Conservation (phyloP, 164 flowering plant genomes). For the Euptelea pleiosperma region DNA sequence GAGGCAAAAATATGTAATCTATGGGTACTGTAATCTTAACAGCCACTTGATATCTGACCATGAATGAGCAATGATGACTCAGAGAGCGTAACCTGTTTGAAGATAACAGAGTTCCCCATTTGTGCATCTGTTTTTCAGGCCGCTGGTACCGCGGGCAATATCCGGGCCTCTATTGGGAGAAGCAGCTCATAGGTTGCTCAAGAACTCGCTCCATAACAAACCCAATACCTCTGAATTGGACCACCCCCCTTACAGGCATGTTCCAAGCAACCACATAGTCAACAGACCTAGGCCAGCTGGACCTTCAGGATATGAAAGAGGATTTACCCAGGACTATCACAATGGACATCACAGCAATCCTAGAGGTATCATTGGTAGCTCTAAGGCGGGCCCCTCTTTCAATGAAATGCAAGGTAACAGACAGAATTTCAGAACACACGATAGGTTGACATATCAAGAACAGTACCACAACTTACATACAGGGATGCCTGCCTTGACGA, state of each 20-base stretch:
- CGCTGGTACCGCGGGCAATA: conserved; percentile 71
- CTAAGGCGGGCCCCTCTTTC: conserved; percentile 32
- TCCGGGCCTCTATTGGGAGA: conserved; percentile 76
- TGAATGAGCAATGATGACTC: too few relatives aligned
- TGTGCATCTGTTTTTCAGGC: conserved; percentile 42
- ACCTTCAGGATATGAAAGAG: conserved; percentile 57
- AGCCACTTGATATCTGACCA: too few relatives aligned
- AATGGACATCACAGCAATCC: conserved; percentile 27
- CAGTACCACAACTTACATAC: conserved; percentile 29
- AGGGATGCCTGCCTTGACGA: conserved; percentile 49
- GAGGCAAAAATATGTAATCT: too few relatives aligned
- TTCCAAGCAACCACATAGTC: conserved; percentile 25
- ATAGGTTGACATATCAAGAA: conserved; percentile 37
- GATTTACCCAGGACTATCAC: conserved; percentile 34
- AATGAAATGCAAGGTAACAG: conserved; percentile 35
- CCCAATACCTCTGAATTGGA: conserved; percentile 32
- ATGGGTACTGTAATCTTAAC: too few relatives aligned
- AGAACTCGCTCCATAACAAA: conserved; percentile 60
- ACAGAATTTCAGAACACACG: conserved; percentile 38
- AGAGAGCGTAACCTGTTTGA: not conserved
- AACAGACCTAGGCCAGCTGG: conserved; percentile 65
- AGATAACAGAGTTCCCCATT: not conserved
- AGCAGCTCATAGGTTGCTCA: conserved; percentile 91
- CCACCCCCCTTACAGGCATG: conserved; percentile 25
- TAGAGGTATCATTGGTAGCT: conserved; percentile 26